Base-by-base conservation (phyloP, 106 monocot species). In the Narthecium ossifragum region DNA sequence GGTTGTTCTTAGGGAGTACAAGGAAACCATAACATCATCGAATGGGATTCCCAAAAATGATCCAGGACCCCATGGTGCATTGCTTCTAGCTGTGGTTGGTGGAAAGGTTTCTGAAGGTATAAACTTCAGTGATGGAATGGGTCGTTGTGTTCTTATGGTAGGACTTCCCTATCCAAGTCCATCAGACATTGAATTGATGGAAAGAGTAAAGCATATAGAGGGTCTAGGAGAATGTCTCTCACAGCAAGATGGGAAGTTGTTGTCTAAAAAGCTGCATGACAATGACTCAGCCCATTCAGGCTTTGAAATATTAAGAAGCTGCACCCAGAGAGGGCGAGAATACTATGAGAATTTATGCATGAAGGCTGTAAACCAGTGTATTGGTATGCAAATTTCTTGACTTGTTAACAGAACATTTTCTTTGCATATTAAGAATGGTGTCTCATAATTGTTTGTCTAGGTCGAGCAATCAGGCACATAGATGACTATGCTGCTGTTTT, bases 331-430 rank as follows among this genome's bases (percentile, higher is more conserved):
- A 53, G 96, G 96, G 40, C 75, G 68, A 73, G 96, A 96, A 41
- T 96, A 96, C 68, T 96, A 96, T 61, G 96, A 96, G 57, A 96
- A 90, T 62, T 73, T 96, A 39, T 96, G 96, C 78, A 90, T 96
- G 96, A 96, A 96, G 57, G 90, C 96, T 46, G 96, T 96, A 17
- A 96, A 96, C 46, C 96, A 90, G 60, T 96, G 86, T 23, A 83
- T 96, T 32, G 96, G 96, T 96, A 65, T 45, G 71, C 28, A 36
- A 27, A 12, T 53, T 33, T 21, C 22, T 34, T 20, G 8, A 13
- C 20, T 26, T 2, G 1, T 17, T 47, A 20, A 5, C 7, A 58
- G 15, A 53, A 33, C n/a, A n/a, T n/a, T n/a, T n/a, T 53, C 54
- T 2, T 26, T 54, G 17, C 15, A n/a, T 18, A 18, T 15, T 39